These are phyloP conservation scores for Xylaria curta DNA, from an alignment of 495 filamentous ascomycete species.

Conservation along the genomic window DNA sequence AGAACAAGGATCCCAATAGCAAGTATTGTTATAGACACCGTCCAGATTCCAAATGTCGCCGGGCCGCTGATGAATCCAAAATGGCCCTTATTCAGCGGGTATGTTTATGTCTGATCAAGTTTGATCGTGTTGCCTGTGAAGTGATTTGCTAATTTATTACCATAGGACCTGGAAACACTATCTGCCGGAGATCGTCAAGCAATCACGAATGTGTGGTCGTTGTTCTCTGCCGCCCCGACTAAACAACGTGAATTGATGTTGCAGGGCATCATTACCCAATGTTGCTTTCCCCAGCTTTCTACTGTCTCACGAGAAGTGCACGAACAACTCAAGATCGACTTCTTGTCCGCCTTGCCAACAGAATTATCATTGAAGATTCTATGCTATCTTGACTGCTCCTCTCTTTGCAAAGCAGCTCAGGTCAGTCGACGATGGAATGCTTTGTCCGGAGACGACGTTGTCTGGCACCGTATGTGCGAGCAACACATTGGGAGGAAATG, in stretches of 20 bases:
- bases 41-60: conserved; percentile 90
- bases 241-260: conserved; percentile 96
- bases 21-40: conserved; percentile 96
- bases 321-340: conserved; percentile 94
- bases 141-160: conserved; percentile 15
- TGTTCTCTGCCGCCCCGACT: conserved; percentile 93
- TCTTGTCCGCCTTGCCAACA: conserved; percentile 82
- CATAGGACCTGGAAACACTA: conserved; percentile 79
- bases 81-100: conserved; percentile 93
- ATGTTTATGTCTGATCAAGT: conserved; percentile 38
- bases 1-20: conserved; percentile 70
- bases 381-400: conserved; percentile 90
- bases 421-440: conserved; percentile 87
- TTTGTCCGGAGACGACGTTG: conserved; percentile 93
- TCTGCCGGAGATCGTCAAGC: conserved; percentile 86
- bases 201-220: conserved; percentile 94
- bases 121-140: neutral
- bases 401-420: conserved; percentile 96
- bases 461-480: conserved; percentile 99
- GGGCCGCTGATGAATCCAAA: conserved; percentile 90
- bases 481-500: conserved; percentile 94
- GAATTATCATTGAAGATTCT: conserved; percentile 94
- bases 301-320: conserved; percentile 84
- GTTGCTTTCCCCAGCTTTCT: conserved; percentile 96
- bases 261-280: conserved; percentile 91